Evolutionary conservation across 2,329 filamentous ascomycete species (phyloP), one percentile per base, ranked within the genome.

Genomic region (Clonostachys byssicola): DNA sequence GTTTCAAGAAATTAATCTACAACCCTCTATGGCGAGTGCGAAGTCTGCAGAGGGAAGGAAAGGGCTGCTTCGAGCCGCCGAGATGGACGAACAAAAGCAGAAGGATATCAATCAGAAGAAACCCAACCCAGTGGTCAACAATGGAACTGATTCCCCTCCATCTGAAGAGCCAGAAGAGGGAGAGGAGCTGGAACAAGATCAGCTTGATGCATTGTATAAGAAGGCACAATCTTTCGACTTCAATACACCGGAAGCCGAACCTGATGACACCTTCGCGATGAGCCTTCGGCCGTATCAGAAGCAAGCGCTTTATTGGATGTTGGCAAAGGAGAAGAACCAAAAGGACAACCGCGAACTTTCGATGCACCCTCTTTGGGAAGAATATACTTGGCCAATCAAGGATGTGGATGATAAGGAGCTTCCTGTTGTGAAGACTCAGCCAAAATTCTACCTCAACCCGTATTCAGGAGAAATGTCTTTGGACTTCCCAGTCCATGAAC

Each of bases 151-250:
- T 5, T 71, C 85, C 0, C 66, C 69, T 2, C 71, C 75, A 6
- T 88, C 86, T 10, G 88, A 88, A 42, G 92, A 96, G 55, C 92
- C 75, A 0, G 92, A 96, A 56, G 92, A 96, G 35, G 91, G 91
- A 3, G 80, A 92, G 56, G 92, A 97, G 66, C 77, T 99, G 0
- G 91, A 97, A 60, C 90, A 97, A 64, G 92, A 95, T 57, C 94
- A 99, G 62, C 84, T 99, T 5, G 94, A 99, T 62, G 83, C 88
- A 0, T 70, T 99, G 2, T 99, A 99, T 67, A 89, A 87, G 60
- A 99, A 99, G 61, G 94, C 94, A 0, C 94, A 99, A 60, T 92
- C 90, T 0, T 97, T 97, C 58, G 94, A 99, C 63, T 97, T 99
- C 60, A 82, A 83, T 60, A 96, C 92, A 1, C 92, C 92, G 3